Base-by-base conservation (phyloP, 1,284 basidiomycete species). In the Leccinum subfulvum region DNA sequence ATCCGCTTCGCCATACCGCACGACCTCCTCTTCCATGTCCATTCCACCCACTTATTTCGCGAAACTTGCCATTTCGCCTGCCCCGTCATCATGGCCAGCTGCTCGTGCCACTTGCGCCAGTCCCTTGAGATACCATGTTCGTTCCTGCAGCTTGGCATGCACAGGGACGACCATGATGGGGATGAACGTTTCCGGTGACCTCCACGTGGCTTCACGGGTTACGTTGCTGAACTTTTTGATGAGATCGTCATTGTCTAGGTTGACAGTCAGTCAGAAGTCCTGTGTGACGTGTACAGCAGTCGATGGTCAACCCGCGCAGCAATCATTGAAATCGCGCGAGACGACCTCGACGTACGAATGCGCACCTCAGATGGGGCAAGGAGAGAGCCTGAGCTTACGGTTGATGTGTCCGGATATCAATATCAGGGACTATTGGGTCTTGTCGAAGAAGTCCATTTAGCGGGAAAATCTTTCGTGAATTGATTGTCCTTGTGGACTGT, bases 191-290 rank as follows among this genome's bases (percentile, higher is more conserved):
- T 99, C 97, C 52, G 83, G 83, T 10, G 96, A 86, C 78, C 96
- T 96, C 64, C 96, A 82, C 49, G 92, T 96, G 35, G 98, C 91
- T 73, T 99, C 97, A 66, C 97, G 86, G 2, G 97, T 97, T 55
- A 98, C 94, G 71, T 96, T 97, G 21, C 95, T 98, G 73, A 99
- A 99, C 74, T 98, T 97, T 78, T 98, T 98, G 80, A 98, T 92
- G 59, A 90, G 85, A 72, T 98, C 97, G 76, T 98, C 67, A 87
- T 87, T 0, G 92, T 90, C 63, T 90, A 86, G 1, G 82, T 80
- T 61, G 98, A 86, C 11, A 94, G 83, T 8, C 93, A 85, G 68
- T 97, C 95, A 73, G 98, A 99, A 0, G 93, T 92, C 61, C 92
- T 88, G 76, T 98, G 98, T 1, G 96, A 95, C 56, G 93, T 92